These are phyloP conservation scores for Medicago truncatula DNA, from an alignment of 306 rosid genomes.

Conservation along the genomic window MtrunA17r5.0-ANR NC_053049.1:23123501-23124000, in stretches of 20 bases:
- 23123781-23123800: slow-evolving; percentile 56
- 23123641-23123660: too few species aligned
- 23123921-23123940: slow-evolving; percentile 57
- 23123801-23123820: slow-evolving; percentile 78
- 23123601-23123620: too few species aligned
- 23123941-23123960: slow-evolving; percentile 64
- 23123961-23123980: slow-evolving; percentile 41
- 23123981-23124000: slow-evolving; percentile 63
- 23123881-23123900: slow-evolving; percentile 59
- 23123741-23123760: slow-evolving; percentile 52
- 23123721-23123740: slow-evolving; percentile 59
- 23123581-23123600: too few species aligned
- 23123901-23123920: slow-evolving; percentile 71
- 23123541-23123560: not conserved
- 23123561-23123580: not conserved
- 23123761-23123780: slow-evolving; percentile 61
- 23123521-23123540: too few species aligned
- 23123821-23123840: slow-evolving; percentile 52
- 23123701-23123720: slow-evolving; percentile 58
- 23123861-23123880: slow-evolving; percentile 60
- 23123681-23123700: slow-evolving; percentile 68
- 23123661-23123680: too few species aligned
- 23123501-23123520: not conserved
- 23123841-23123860: slow-evolving; percentile 63
- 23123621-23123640: too few species aligned